Evolutionary conservation across 495 filamentous ascomycete species (phyloP).

Genomic region (Bryoglossum gracile): DNA sequence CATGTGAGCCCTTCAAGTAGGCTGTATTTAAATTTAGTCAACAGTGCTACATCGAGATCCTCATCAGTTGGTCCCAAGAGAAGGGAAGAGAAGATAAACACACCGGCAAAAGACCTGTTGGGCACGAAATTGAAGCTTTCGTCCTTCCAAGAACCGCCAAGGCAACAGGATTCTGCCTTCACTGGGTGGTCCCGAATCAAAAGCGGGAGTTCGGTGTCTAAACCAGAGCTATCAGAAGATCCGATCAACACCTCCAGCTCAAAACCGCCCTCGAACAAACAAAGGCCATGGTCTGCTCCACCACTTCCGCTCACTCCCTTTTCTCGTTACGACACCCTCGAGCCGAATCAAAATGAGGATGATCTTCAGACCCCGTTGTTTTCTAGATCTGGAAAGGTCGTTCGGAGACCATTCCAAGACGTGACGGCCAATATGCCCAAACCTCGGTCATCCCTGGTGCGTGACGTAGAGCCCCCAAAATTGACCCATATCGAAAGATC

Average conservation of each 20-base stretch:
- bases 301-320: not conserved
- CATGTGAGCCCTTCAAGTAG: too few species aligned
- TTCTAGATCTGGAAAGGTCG: slow-evolving; percentile 10
- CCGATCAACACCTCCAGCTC: not conserved
- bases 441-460: not conserved
- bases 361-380: slow-evolving; percentile 6
- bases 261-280: not conserved
- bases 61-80: too few species aligned
- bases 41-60: too few species aligned
- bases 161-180: slow-evolving; percentile 42
- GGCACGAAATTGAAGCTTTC: slow-evolving; percentile 27
- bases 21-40: too few species aligned
- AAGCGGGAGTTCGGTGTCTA: slow-evolving; percentile 28
- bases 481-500: not conserved
- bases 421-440: not conserved
- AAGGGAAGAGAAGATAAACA: too few species aligned
- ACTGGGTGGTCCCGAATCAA: slow-evolving; percentile 64
- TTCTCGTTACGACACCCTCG: too few species aligned
- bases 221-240: not conserved
- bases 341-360: too few species aligned
- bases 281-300: slow-evolving; percentile 12
- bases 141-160: slow-evolving; percentile 17
- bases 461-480: not conserved
- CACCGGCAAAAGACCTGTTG: slow-evolving; percentile 26
- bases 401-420: slow-evolving; percentile 19